A percentile compares a stretch with the other conserved stretches of the same genome.
These are phyloP conservation scores for Paraphoma sp. DNA, from an alignment of 2,329 filamentous ascomycete genomes.

Conservation along the genomic window DNA sequence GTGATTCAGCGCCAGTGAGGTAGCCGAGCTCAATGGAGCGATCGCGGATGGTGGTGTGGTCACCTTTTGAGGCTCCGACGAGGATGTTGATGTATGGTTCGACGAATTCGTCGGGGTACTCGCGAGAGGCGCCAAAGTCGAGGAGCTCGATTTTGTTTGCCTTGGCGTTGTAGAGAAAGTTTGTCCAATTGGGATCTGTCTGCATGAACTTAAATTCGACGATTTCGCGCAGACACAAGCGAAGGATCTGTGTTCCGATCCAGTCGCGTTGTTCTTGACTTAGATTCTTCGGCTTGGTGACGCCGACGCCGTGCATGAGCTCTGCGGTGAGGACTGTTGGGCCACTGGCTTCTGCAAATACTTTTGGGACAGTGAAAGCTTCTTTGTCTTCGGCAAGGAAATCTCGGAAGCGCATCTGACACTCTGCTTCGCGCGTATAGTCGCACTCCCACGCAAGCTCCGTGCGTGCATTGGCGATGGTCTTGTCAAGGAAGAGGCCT, in stretches of 20 bases:
- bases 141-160: conserved; percentile 82
- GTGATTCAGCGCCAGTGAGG: conserved; percentile 86
- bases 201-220: conserved; percentile 98
- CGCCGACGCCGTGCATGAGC: conserved; percentile 83
- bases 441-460: conserved; percentile 98
- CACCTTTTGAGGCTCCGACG: conserved; percentile 75
- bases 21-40: conserved; percentile 84
- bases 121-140: conserved; percentile 92
- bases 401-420: conserved; percentile 75
- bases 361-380: conserved; percentile 79
- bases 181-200: conserved; percentile 99
- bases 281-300: conserved; percentile 79
- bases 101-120: conserved; percentile 82
- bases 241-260: conserved; percentile 93
- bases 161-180: conserved; percentile 86
- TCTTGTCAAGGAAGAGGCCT: conserved; percentile 94
- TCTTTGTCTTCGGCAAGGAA: conserved; percentile 77
- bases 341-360: conserved; percentile 80
- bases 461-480: conserved; percentile 89
- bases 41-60: conserved; percentile 67
- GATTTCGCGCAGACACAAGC: conserved; percentile 90
- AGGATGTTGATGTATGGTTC: conserved; percentile 80
- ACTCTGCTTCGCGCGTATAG: conserved; percentile 86
- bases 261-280: conserved; percentile 88
- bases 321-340: conserved; percentile 92